phyloP scores from a whole-genome alignment of 164 flowering plant species.

The Chimonanthus salicifolius region DNA sequence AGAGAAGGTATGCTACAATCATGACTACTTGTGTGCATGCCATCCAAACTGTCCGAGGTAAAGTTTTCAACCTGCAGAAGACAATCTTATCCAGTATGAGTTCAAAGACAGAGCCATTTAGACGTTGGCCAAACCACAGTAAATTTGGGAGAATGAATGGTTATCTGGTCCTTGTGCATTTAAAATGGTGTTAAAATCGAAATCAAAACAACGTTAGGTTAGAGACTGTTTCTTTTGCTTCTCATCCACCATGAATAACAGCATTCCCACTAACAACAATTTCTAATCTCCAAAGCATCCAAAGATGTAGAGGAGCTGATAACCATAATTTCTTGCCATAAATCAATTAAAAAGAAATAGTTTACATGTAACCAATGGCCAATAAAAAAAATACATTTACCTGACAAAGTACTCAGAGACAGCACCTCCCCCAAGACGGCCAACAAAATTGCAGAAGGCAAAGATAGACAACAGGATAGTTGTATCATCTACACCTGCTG shows the following conservation, averaged over 20 bases:
- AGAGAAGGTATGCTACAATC: slow-evolving; percentile 55
- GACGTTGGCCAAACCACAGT: not conserved
- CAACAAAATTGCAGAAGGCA: slow-evolving; percentile 82
- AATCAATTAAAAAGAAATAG: too few species aligned
- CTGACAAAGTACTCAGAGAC: slow-evolving; percentile 84
- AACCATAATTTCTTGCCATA: too few species aligned
- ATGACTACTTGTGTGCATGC: slow-evolving; percentile 60
- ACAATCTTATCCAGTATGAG: not conserved
- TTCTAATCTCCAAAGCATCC: not conserved
- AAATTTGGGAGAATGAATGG: not conserved
- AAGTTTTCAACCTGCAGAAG: slow-evolving; percentile 50
- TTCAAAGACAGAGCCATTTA: not conserved
- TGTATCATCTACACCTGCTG: slow-evolving; percentile 58
- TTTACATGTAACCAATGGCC: not conserved
- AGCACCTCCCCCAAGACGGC: slow-evolving; percentile 88
- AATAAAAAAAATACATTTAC: slow-evolving; percentile 21
- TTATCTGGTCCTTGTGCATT: not conserved
- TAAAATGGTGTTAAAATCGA: not conserved
- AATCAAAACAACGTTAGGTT: not conserved
- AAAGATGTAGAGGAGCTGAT: not conserved
- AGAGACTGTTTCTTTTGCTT: not conserved
- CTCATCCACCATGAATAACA: not conserved
- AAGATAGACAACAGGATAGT: slow-evolving; percentile 66
- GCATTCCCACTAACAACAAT: not conserved
- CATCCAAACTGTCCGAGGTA: slow-evolving; percentile 81